Percentiles rank a stretch among this genome's conserved stretches.
Evolutionary conservation across 441 rosid species (phyloP).

Genomic region (Theobroma grandiflorum): DNA sequence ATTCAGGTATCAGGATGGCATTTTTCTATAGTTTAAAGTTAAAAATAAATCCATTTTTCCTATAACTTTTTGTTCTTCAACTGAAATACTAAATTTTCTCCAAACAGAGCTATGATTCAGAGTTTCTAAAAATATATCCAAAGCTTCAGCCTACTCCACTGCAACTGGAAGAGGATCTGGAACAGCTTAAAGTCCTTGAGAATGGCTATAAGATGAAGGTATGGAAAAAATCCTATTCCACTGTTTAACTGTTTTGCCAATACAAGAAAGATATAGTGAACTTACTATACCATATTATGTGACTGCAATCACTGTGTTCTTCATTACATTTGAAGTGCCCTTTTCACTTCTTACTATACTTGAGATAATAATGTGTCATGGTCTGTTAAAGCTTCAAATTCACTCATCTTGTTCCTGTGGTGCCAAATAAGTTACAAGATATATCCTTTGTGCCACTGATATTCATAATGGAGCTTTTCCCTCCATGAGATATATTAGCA

Average conservation of each 20-base stretch:
- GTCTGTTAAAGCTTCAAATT: not conserved
- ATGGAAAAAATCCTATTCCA: not conserved
- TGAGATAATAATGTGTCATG: not conserved
- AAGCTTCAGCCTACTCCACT: conserved; percentile 84
- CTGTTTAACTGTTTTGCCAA: not conserved
- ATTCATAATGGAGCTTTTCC: not conserved
- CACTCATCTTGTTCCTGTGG: not conserved
- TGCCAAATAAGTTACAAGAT: not conserved
- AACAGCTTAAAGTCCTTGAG: conserved; percentile 97
- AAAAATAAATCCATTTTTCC: not conserved
- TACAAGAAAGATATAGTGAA: not conserved
- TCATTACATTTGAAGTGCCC: not conserved
- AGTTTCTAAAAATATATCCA: conserved; percentile 82
- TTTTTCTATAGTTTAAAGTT: not conserved
- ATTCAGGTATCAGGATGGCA: conserved; percentile 66
- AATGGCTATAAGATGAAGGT: conserved; percentile 99
- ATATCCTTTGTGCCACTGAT: not conserved
- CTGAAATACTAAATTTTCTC: conserved; percentile 20
- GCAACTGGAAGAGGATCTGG: conserved; percentile 94
- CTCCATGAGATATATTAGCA: not conserved
- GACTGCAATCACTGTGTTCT: not conserved
- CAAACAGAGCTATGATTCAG: conserved; percentile 82
- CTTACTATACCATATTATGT: not conserved
- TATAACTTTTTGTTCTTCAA: not conserved
- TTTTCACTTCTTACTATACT: not conserved